Evolutionary conservation across 495 filamentous ascomycete species (phyloP), one percentile per base, ranked within the genome.

Genomic region (Lasiosphaeria ovina): DNA sequence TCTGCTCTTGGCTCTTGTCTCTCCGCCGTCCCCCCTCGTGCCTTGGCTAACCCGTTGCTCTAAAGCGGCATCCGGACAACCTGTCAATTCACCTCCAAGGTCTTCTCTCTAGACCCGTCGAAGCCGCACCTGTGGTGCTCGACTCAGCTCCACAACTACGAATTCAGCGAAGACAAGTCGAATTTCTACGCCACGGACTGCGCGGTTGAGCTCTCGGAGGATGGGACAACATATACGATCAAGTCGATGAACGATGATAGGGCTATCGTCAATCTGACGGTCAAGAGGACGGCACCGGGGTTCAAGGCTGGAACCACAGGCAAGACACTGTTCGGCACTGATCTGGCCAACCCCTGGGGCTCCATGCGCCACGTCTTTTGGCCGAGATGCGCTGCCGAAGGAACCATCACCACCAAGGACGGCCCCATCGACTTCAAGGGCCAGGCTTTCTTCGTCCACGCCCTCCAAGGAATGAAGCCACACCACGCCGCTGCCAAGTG

Each of bases 401-500:
- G 94, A 16, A 89, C 76, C 54, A 90, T 98, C 67, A 84, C 90
- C 63, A 96, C 91, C 50, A 87, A 91, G 72, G 85, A 87, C 45
- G 88, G 91, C 55, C 87, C 87, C n/a, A 77, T 95, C 42, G 86
- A 97, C 68, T 85, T 95, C 72, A 87, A 83, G 57, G 94, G 94
- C 47, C 83, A 77, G 61, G 92, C 85, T 32, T 75, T 95, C 62
- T 90, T 92, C 73, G 78, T 85, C 63, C 87, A 91, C 72, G 92
- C 91, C 36, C 78, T 98, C 44, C 94, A 98, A 73, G 94, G 92
- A 64, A 98, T 98, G 95, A 98, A 98, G 80, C 94, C 94, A 12
- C 94, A 98, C 72, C 95, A 98, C 75, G 92, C 92, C 45, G 94
- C 93, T 58, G 87, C 92, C 16, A 87, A 84, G 62, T 98, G 94